Evolutionary conservation across 2,329 filamentous ascomycete species (phyloP), one percentile per base, ranked within the genome.

Genomic region (Thermomyces lanuginosus): DNA sequence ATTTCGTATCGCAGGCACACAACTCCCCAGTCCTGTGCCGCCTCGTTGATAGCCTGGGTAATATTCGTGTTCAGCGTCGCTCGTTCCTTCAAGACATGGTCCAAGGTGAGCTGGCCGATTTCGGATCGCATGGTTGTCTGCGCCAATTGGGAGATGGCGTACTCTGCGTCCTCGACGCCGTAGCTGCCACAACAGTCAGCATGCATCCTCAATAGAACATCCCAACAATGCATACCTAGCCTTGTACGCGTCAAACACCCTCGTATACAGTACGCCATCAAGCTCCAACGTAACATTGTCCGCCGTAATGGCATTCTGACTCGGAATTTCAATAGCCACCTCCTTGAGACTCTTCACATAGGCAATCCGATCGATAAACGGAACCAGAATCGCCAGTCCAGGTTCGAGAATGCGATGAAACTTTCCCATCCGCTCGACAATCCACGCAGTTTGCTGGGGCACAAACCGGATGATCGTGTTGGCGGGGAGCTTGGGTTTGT

Each of bases 51-150:
- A 22, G 89, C 86, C 31, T 81, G 76, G n/a, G 89, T 95, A 51
- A 98, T 98, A 60, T 98, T 95, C 38, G 73, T 83, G 63, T 98
- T 98, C 40, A 98, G 74, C 11, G 83, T 81, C 3, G 84, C 82
- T 37, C 89, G 82, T 64, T 98, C 89, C 54, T 95, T 95, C 32
- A 98, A 69, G 22, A 98, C 89, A 57, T 98, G 86, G 56, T 98
- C 89, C 43, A 98, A 77, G 1, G 82, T 80, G 33, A 98, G 67
- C 55, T 95, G 89, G 38, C 89, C 89, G 44, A 98, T 98, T 56
- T 98, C 89, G 46, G 79, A 91, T 45, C 89, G 82, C 89, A 98
- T 98, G 0, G 89, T 95, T 7, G 89, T 98, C 60, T 98, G 89
- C 9, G 89, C 89, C 24, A 98, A 75, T 51, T 98, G 89, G 6